Conservation (phyloP, 306 rosid genomes). For the Casuarina equisetifolia region DNA sequence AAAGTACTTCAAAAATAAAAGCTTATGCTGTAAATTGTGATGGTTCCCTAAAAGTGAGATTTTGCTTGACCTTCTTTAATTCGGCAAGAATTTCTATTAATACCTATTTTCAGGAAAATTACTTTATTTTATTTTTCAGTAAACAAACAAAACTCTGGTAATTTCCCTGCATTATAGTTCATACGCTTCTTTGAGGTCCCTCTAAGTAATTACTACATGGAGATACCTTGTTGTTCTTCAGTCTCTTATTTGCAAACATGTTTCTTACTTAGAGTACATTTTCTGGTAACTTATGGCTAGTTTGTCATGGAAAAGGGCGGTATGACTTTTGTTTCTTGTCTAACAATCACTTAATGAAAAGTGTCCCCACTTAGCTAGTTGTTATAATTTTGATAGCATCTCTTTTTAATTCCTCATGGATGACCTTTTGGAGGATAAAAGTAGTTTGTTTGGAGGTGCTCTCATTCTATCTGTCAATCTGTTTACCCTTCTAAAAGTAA, state of each 20-base stretch:
- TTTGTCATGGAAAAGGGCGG: not conserved
- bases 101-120: not conserved
- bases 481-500: not conserved
- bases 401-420: constrained; percentile 15
- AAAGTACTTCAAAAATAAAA: not conserved
- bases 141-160: not conserved
- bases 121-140: not conserved
- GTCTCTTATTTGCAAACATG: not conserved
- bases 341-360: not conserved
- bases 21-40: not conserved
- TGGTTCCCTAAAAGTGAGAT: not conserved
- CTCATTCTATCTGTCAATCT: not conserved
- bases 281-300: not conserved
- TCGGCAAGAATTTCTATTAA: not conserved
- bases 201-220: not conserved
- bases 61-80: not conserved
- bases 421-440: constrained; percentile 3
- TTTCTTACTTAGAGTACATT: not conserved
- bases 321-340: constrained; percentile 14
- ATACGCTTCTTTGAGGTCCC: not conserved
- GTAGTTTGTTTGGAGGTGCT: not conserved
- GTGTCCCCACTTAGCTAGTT: not conserved
- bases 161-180: not conserved
- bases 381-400: not conserved
- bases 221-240: not conserved